These are phyloP conservation scores for Antrodiella citrinella DNA, from an alignment of 768 basidiomycete genomes.

Conservation along the genomic window DNA sequence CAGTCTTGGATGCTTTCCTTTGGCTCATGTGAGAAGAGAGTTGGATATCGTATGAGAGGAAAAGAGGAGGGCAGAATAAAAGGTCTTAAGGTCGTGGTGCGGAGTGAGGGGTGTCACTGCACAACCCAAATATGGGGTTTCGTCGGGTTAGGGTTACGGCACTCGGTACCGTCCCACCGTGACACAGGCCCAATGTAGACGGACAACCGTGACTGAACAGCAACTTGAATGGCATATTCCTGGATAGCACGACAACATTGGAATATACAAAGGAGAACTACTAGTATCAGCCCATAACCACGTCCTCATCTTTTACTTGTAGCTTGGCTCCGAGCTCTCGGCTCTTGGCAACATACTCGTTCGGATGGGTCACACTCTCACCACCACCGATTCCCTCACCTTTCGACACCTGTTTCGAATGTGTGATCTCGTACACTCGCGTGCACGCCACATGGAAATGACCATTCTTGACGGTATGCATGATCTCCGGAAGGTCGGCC, in stretches of 20 bases:
- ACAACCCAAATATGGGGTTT: too few species aligned
- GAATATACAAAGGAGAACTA: too few species aligned
- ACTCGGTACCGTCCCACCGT: too few species aligned
- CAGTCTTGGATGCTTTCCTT: constrained; percentile 34
- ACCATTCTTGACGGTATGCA: constrained; percentile 63
- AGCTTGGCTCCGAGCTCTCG: constrained; percentile 49
- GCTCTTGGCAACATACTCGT: constrained; percentile 76
- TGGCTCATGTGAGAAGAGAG: constrained; percentile 38
- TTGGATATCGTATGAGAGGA: neutral
- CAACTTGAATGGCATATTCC: too few species aligned
- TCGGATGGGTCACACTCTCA: constrained; percentile 91
- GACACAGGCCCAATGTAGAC: too few species aligned
- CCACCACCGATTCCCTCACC: constrained; percentile 83
- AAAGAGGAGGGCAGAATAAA: constrained; percentile 3
- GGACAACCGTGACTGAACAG: too few species aligned
- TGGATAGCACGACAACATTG: too few species aligned
- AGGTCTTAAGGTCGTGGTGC: constrained; percentile 6
- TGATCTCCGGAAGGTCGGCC: constrained; percentile 74
- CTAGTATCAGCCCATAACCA: constrained; percentile 42
- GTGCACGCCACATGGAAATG: constrained; percentile 98
- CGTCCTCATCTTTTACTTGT: constrained; percentile 27
- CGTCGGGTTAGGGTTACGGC: too few species aligned
- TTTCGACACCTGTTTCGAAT: constrained; percentile 63
- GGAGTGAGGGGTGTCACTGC: constrained; percentile 3
- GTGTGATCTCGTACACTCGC: constrained; percentile 92